Percentiles rank a stretch among this genome's conserved stretches.
Conservation (phyloP, 2,329 filamentous ascomycete species). For the Penicillium olsonii region DNA sequence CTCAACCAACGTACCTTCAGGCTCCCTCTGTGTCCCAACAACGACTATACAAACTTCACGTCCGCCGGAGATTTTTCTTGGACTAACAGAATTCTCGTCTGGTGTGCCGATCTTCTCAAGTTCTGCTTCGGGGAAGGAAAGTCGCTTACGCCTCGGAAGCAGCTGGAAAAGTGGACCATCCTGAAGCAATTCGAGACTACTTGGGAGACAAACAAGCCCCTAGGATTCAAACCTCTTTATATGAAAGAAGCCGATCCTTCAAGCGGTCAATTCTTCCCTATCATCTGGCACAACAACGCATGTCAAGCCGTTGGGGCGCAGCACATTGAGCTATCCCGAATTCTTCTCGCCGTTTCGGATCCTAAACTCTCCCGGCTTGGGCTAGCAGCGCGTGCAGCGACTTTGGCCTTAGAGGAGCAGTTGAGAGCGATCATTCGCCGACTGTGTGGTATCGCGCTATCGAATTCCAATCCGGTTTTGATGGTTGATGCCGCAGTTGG, state of each 20-base stretch:
- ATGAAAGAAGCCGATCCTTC: conserved; percentile 39
- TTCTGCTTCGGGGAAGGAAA: conserved; percentile 54
- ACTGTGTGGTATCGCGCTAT: conserved; percentile 60
- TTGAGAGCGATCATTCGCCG: conserved; percentile 49
- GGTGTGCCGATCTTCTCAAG: conserved; percentile 63
- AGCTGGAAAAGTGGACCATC: conserved; percentile 44
- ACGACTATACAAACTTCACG: conserved; percentile 55
- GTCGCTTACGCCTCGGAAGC: conserved; percentile 33
- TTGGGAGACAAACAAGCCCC: conserved; percentile 49
- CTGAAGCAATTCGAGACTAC: conserved; percentile 9
- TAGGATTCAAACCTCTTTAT: conserved; percentile 58
- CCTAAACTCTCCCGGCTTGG: conserved; percentile 55
- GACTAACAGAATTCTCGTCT: conserved; percentile 63
- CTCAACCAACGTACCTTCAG: conserved; percentile 49
- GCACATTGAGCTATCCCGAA: conserved; percentile 59
- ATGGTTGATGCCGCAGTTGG: conserved; percentile 54
- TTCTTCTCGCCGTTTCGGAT: conserved; percentile 59
- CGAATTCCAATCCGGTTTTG: conserved; percentile 51
- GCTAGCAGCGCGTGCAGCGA: conserved; percentile 18
- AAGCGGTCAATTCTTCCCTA: conserved; percentile 53
- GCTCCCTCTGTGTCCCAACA: conserved; percentile 53
- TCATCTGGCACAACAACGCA: conserved; percentile 58
- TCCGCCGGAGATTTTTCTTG: conserved; percentile 56
- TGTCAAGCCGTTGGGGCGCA: conserved; percentile 62
- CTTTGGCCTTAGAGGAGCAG: conserved; percentile 23